Conservation (phyloP, 2,329 filamentous ascomycete genomes). For the Apiospora aurea region DNA sequence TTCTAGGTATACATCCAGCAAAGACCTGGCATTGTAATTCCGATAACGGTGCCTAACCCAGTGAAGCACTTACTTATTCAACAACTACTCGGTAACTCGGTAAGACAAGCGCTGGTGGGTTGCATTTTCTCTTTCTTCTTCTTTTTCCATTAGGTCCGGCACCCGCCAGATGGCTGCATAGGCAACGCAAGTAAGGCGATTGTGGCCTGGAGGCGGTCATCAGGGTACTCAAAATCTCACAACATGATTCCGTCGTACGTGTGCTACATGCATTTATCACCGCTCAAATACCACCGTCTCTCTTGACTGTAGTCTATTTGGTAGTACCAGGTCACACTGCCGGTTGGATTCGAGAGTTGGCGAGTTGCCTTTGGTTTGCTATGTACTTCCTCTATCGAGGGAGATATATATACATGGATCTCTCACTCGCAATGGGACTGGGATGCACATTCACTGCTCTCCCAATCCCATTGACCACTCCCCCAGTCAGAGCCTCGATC, state of each 20-base stretch:
- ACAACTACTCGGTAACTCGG: neutral
- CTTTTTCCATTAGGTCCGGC: neutral
- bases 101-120: neutral
- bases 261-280: neutral
- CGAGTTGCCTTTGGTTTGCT: too few relatives aligned
- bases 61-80: neutral
- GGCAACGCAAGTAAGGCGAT: neutral
- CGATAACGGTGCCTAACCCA: too few relatives aligned
- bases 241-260: neutral
- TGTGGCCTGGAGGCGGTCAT: neutral
- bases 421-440: neutral
- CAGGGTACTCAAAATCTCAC: neutral
- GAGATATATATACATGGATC: neutral
- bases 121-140: neutral
- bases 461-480: conserved; percentile 33
- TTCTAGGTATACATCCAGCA: neutral
- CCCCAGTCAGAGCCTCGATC: conserved; percentile 46
- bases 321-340: neutral
- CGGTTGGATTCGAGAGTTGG: neutral
- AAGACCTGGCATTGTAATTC: neutral
- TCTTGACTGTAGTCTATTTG: neutral
- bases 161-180: neutral
- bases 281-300: neutral
- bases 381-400: neutral
- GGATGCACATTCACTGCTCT: neutral